Evolutionary conservation across 2,329 filamentous ascomycete species (phyloP).

Genomic region (Fusarium coicis): DNA sequence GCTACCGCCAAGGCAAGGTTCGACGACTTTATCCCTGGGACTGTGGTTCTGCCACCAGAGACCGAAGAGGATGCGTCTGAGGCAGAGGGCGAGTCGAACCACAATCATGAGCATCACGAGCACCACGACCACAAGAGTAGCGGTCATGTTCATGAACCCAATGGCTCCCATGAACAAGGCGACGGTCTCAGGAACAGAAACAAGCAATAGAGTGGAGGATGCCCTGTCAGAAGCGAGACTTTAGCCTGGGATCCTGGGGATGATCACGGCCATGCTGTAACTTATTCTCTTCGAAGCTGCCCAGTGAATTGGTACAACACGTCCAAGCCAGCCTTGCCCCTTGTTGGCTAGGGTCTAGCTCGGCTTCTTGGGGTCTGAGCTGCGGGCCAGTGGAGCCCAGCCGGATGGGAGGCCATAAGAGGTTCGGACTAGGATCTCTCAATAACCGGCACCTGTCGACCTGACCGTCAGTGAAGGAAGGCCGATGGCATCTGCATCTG

Average conservation of each 20-base stretch:
- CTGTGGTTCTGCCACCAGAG: slow-evolving; percentile 73
- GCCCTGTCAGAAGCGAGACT: slow-evolving; percentile 5
- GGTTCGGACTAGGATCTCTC: background rate
- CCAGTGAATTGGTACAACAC: background rate
- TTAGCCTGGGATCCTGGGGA: slow-evolving; percentile 6
- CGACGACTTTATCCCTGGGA: slow-evolving; percentile 81
- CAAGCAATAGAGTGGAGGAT: slow-evolving; percentile 40
- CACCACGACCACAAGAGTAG: slow-evolving; percentile 49
- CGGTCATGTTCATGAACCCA: slow-evolving; percentile 32
- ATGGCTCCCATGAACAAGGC: slow-evolving; percentile 35
- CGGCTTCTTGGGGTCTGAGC: slow-evolving; percentile 10
- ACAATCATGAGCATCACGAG: slow-evolving; percentile 49
- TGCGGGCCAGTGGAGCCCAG: slow-evolving; percentile 21
- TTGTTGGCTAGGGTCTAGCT: slow-evolving; percentile 15
- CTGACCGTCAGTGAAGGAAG: slow-evolving; percentile 13
- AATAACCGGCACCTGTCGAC: slow-evolving; percentile 8
- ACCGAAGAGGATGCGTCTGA: slow-evolving; percentile 56
- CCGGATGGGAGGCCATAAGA: slow-evolving; percentile 8
- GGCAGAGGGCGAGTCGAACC: slow-evolving; percentile 43
- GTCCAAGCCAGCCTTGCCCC: slow-evolving; percentile 6
- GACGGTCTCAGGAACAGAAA: slow-evolving; percentile 44
- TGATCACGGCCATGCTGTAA: slow-evolving; percentile 2
- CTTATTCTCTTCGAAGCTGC: background rate
- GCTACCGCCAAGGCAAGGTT: slow-evolving; percentile 67
- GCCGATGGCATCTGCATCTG: background rate